Base-by-base conservation (phyloP, 345 rosid species). In the Corchorus capsularis region DNA sequence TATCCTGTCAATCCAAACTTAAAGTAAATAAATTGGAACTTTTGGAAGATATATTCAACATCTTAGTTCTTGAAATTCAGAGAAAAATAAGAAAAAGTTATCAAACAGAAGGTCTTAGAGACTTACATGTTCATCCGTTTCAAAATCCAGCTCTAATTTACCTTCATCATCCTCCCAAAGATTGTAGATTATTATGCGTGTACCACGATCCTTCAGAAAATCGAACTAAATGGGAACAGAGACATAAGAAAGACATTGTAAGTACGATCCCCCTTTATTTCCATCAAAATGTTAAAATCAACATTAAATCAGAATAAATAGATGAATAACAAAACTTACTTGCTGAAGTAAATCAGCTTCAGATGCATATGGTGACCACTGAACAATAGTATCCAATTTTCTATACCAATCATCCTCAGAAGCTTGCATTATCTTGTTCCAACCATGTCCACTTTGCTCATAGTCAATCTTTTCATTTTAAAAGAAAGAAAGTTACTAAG, bases 121-220 rank as follows among this genome's bases (percentile, higher is more conserved):
- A 55, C 73, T 35, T 87, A 90, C 97, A 76, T 89, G 80, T 55
- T 79, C 80, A 77, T 90, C 88, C 0, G 90, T 75, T 20, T 84
- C 91, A 43, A 93, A 93, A 81, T 93, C 94, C 19, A 93, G 89
- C 65, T 93, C 98, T 78, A 87, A 65, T 34, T 78, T 41, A 41
- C 88, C 88, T 62, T 88, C 90, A 20, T 92, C 98, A 35, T 89
- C 97, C 55, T 92, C 95, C 97, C 94, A 93, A 56, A 93, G 88
- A 76, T 93, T 93, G 75, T 92, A 90, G 35, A 90, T 84, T 53
- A 92, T 83, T 19, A 93, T 84, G 35, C 88, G 84, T 4, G 97
- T 90, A 7, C 97, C 94, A 74, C 88, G 89, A 63, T 82, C 76
- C 72, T 74, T 61, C 56, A 88, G 47, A 34, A 14, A 64, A 76